Evolutionary conservation across 306 rosid species (phyloP).

Genomic region (Alnus rubra): DNA sequence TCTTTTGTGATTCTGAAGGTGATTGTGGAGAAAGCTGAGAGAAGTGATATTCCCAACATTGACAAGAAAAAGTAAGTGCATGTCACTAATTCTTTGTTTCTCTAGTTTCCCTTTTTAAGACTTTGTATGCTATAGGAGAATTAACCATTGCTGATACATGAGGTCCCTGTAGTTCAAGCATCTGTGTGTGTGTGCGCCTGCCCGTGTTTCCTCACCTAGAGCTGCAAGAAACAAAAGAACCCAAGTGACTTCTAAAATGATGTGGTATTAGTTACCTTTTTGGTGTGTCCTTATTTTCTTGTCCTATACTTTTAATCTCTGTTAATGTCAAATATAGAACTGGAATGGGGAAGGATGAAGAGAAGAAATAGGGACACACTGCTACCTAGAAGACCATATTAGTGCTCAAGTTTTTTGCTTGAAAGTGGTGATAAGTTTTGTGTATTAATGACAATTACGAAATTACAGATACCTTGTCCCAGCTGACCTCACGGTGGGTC

Average conservation of each 20-base stretch:
- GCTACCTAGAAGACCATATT: not conserved
- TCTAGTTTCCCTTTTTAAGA: not conserved
- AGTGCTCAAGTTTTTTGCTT: not conserved
- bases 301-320: not conserved
- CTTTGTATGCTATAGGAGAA: slow-evolving; percentile 16
- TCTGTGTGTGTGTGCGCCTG: too few relatives aligned
- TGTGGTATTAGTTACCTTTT: not conserved
- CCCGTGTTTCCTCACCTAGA: not conserved
- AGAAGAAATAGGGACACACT: not conserved
- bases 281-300: not conserved
- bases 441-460: not conserved
- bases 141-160: not conserved
- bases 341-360: not conserved
- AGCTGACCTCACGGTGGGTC: slow-evolving; percentile 17
- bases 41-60: slow-evolving; percentile 24
- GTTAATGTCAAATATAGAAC: not conserved
- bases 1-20: slow-evolving; percentile 30
- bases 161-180: not conserved
- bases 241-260: not conserved
- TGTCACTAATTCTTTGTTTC: slow-evolving; percentile 21
- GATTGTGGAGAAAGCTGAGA: slow-evolving; percentile 28
- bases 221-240: not conserved
- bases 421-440: not conserved
- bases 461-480: slow-evolving; percentile 19
- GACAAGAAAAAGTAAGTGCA: slow-evolving; percentile 25